Conservation (phyloP, 1,139 yeast genomes). For the Kazachstania sp. region DNA sequence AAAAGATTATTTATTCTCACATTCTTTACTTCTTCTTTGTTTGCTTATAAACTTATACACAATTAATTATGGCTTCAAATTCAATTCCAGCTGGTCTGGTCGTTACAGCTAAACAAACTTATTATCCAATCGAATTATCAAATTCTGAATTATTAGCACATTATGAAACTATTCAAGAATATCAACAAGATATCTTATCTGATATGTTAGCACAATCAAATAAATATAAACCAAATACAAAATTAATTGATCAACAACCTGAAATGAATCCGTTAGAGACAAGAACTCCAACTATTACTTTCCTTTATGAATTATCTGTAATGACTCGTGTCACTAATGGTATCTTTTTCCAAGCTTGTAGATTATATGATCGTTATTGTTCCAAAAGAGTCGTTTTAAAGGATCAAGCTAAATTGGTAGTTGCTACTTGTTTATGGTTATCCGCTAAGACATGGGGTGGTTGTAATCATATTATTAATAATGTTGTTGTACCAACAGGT, state of each 20-base stretch:
- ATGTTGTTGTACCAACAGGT: constrained; percentile 40
- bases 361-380: constrained; percentile 57
- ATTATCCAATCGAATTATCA: constrained; percentile 45
- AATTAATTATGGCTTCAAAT: not conserved
- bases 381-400: constrained; percentile 53
- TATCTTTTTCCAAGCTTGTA: constrained; percentile 50
- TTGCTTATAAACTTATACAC: not conserved
- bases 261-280: constrained; percentile 43
- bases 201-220: constrained; percentile 35
- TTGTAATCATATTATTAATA: constrained; percentile 56
- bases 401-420: constrained; percentile 55
- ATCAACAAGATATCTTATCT: constrained; percentile 43
- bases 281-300: constrained; percentile 47
- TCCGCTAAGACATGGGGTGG: constrained; percentile 62
- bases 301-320: constrained; percentile 48
- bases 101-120: constrained; percentile 34
- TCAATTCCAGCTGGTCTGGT: constrained; percentile 24
- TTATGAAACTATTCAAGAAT: constrained; percentile 41
- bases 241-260: constrained; percentile 55
- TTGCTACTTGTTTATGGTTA: constrained; percentile 60
- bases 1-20: not conserved
- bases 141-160: constrained; percentile 44
- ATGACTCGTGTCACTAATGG: constrained; percentile 53
- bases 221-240: constrained; percentile 42
- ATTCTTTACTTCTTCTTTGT: not conserved